Conservation (phyloP, 768 basidiomycete genomes). For the Calocybe gangraenosa region DNA sequence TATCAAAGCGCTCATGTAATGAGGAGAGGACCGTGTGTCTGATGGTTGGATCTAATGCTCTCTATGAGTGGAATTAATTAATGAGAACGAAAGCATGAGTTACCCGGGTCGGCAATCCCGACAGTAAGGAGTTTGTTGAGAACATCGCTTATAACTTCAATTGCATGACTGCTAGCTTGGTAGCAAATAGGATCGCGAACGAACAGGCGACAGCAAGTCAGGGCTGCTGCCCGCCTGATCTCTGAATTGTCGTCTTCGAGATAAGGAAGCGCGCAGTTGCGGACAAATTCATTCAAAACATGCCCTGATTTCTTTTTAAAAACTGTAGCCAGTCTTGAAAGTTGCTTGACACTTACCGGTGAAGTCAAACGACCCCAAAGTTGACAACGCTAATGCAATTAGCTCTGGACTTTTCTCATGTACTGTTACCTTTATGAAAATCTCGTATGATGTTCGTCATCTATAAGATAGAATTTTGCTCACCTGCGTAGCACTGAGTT, state of each 20-base stretch:
- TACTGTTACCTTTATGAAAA: constrained; percentile 32
- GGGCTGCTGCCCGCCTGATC: constrained; percentile 83
- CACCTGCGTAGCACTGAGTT: constrained; percentile 49
- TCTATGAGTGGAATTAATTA: constrained; percentile 8
- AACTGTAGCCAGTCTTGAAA: neutral
- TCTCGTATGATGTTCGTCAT: constrained; percentile 2
- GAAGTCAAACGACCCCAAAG: constrained; percentile 92
- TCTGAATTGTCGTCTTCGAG: constrained; percentile 89
- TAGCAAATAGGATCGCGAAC: constrained; percentile 94
- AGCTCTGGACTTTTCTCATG: constrained; percentile 62
- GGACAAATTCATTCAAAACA: constrained; percentile 92
- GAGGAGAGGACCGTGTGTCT: constrained; percentile 82
- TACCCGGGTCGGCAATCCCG: constrained; percentile 94
- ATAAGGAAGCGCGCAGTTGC: constrained; percentile 86
- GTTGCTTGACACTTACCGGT: constrained; percentile 50
- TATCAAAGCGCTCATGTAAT: constrained; percentile 92
- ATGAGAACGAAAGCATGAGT: constrained; percentile 4
- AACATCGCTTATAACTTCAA: constrained; percentile 97
- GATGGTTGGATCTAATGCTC: constrained; percentile 65
- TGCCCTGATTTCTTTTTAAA: constrained; percentile 54
- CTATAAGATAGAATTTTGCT: neutral
- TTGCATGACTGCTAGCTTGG: constrained; percentile 93
- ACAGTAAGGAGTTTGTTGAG: constrained; percentile 93
- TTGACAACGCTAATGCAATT: constrained; percentile 79
- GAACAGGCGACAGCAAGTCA: constrained; percentile 90